Conservation (phyloP, 306 rosid genomes). For the Coriaria nepalensis region DNA sequence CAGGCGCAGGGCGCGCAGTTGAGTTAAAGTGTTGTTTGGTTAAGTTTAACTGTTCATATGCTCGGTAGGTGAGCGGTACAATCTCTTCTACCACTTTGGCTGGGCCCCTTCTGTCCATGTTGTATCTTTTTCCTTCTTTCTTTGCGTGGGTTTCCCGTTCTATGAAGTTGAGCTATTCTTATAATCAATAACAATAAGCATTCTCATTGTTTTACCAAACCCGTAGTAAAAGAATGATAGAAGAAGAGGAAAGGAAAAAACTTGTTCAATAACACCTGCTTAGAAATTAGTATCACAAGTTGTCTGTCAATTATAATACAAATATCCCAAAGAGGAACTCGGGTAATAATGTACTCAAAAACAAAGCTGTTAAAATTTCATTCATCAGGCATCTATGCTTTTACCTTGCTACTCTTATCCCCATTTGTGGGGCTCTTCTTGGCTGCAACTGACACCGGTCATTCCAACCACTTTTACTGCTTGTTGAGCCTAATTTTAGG, state of each 20-base stretch:
- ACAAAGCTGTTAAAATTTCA: not conserved
- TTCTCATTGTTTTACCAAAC: not conserved
- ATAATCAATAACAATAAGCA: too few relatives aligned
- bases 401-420: constrained; percentile 43
- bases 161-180: too few relatives aligned
- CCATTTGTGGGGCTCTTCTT: constrained; percentile 53
- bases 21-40: too few relatives aligned
- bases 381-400: constrained; percentile 32
- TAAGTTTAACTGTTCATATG: too few relatives aligned
- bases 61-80: too few relatives aligned
- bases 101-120: too few relatives aligned
- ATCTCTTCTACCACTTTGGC: too few relatives aligned
- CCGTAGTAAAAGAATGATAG: constrained; percentile 7
- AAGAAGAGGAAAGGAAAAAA: constrained; percentile 5
- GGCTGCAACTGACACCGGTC: constrained; percentile 79
- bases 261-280: too few relatives aligned
- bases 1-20: too few relatives aligned
- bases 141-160: too few relatives aligned
- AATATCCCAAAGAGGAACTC: constrained; percentile 4
- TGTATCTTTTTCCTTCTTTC: too few relatives aligned
- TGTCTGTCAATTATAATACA: constrained; percentile 1
- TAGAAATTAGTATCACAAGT: not conserved
- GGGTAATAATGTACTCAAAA: constrained; percentile 5
- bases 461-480: constrained; percentile 35
- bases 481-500: too few relatives aligned